Percentiles rank a stretch among this genome's conserved stretches.
These are phyloP conservation scores for Amborella trichopoda DNA, from an alignment of 164 flowering plant species.

Conservation along the genomic window DNA sequence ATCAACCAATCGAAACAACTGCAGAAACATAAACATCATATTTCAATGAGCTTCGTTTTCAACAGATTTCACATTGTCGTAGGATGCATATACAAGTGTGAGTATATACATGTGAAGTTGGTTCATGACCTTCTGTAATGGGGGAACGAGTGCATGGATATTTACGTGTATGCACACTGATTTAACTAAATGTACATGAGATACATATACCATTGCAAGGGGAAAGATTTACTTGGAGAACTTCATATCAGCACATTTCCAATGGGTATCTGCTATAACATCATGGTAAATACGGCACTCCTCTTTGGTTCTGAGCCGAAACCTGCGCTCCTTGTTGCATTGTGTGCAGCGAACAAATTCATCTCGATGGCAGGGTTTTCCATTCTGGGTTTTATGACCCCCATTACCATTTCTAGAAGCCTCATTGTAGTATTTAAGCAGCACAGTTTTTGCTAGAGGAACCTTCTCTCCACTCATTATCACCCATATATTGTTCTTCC, in stretches of 20 bases:
- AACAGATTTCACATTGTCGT: no score
- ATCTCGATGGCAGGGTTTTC: conserved; percentile 54
- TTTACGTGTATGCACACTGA: no score
- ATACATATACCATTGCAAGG: no score
- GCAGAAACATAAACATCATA: no score
- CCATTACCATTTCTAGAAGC: conserved; percentile 38
- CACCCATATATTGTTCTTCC: conserved; percentile 87
- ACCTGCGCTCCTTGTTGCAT: conserved; percentile 74
- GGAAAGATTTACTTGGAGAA: no score
- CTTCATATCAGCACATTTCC: conserved; percentile 68
- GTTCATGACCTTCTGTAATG: no score
- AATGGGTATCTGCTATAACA: conserved; percentile 41
- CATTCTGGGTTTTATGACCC: conserved; percentile 34
- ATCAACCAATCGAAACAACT: no score
- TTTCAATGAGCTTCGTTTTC: no score
- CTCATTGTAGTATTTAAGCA: conserved; percentile 68
- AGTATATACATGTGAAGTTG: no score
- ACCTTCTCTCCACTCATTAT: conserved; percentile 71
- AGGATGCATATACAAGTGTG: no score
- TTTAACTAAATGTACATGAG: no score
- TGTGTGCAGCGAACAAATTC: conserved; percentile 57
- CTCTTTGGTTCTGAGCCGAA: conserved; percentile 65
- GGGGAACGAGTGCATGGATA: no score
- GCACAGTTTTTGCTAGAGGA: conserved; percentile 51
- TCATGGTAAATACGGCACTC: conserved; percentile 80